phyloP scores from a whole-genome alignment of 768 basidiomycete genomes.

The Termitomyces heimii region DNA sequence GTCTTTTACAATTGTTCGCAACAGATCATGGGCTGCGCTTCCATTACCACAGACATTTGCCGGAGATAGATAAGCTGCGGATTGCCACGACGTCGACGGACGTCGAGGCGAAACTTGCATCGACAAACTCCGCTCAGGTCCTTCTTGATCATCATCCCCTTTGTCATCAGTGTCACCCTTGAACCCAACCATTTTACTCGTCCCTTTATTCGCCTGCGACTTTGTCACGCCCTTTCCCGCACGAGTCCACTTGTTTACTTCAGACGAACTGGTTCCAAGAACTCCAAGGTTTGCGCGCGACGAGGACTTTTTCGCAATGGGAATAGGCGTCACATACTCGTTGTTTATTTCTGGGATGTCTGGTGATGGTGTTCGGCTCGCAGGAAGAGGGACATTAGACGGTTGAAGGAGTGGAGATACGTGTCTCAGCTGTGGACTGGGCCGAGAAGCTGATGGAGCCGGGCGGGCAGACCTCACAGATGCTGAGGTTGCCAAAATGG shows the following conservation, averaged over 20 bases:
- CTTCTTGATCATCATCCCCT: constrained; percentile 19
- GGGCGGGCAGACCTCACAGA: constrained; percentile 12
- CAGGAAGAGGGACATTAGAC: constrained; percentile 4
- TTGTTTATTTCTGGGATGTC: constrained; percentile 28
- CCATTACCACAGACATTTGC: constrained; percentile 13
- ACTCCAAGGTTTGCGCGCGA: constrained; percentile 18
- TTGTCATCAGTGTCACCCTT: constrained; percentile 10
- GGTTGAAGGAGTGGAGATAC: constrained; percentile 18
- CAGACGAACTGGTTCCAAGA: constrained; percentile 46
- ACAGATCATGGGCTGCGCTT: constrained; percentile 46
- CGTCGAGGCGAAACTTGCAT: constrained; percentile 58
- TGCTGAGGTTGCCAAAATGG: constrained; percentile 5
- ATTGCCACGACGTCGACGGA: constrained; percentile 29
- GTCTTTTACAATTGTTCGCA: constrained; percentile 61
- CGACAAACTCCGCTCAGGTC: constrained; percentile 31
- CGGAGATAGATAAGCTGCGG: constrained; percentile 32
- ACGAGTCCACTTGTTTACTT: constrained; percentile 46
- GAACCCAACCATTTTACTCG: constrained; percentile 10
- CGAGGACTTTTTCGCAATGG: constrained; percentile 15
- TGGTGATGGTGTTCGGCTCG: constrained; percentile 36
- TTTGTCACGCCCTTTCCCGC: constrained; percentile 27
- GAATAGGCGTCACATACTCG: constrained; percentile 30
- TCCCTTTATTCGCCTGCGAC: not conserved
- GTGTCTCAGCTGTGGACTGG: constrained; percentile 23
- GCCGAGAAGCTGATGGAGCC: constrained; percentile 14